A percentile compares a stretch with the other conserved stretches of the same genome.
These are phyloP conservation scores for Sugiyamaella smithiae DNA, from an alignment of 805 yeast species.

Conservation along the genomic window DNA sequence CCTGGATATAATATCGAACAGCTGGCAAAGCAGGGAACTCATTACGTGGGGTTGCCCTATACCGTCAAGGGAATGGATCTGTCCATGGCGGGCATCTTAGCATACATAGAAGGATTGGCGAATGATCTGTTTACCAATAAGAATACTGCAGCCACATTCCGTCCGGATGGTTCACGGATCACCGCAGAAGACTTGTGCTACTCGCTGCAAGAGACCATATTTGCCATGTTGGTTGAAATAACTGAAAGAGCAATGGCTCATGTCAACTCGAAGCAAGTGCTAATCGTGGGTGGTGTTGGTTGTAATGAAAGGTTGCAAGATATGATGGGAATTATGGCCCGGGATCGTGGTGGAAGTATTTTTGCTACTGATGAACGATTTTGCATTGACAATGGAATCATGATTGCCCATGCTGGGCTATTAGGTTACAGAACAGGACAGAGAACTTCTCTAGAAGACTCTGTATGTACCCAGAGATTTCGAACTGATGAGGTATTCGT, in stretches of 20 bases:
- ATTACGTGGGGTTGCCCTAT: constrained; percentile 77
- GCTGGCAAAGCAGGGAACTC: constrained; percentile 62
- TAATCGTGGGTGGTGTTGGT: constrained; percentile 98
- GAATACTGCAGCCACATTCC: constrained; percentile 19
- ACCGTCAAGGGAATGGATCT: constrained; percentile 99
- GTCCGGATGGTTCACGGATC: constrained; percentile 46
- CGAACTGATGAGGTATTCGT: constrained; percentile 92
- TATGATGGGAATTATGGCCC: constrained; percentile 93
- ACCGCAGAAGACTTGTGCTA: constrained; percentile 87
- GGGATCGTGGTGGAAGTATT: constrained; percentile 81
- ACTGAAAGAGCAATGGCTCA: constrained; percentile 99
- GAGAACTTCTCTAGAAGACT: constrained; percentile 51
- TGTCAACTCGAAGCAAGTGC: constrained; percentile 79
- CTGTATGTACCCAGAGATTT: constrained; percentile 89
- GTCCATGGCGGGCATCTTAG: constrained; percentile 93
- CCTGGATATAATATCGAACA: constrained; percentile 98
- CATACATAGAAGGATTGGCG: constrained; percentile 77
- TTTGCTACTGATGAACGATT: constrained; percentile 94
- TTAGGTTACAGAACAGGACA: constrained; percentile 80
- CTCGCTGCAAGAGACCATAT: constrained; percentile 85
- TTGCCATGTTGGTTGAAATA: constrained; percentile 94
- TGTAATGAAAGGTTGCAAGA: constrained; percentile 85
- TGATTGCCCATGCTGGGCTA: constrained; percentile 98
- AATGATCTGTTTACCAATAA: constrained; percentile 57
- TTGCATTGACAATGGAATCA: constrained; percentile 95